These are phyloP conservation scores for Kodamaea fungicola DNA, from an alignment of 1,139 yeast genomes.

Conservation along the genomic window DNA sequence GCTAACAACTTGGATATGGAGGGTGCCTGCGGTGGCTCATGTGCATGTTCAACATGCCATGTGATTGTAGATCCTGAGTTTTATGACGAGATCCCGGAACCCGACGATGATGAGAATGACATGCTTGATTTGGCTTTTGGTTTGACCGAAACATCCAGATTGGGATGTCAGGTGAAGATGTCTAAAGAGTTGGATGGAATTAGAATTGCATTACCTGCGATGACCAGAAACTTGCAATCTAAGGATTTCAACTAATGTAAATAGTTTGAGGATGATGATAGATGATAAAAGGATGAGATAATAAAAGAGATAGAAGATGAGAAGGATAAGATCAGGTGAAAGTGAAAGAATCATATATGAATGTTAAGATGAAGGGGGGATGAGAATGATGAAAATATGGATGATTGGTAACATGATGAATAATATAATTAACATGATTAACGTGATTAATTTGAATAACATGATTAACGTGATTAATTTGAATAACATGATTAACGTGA, in stretches of 20 bases:
- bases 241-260: constrained; percentile 52
- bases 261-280: no score
- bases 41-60: constrained; percentile 98
- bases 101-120: constrained; percentile 96
- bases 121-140: constrained; percentile 98
- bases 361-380: no score
- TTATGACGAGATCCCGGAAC: constrained; percentile 89
- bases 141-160: constrained; percentile 88
- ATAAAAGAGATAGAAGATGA: no score
- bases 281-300: no score
- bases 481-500: no score
- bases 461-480: no score
- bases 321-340: no score
- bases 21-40: constrained; percentile 98
- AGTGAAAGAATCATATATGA: no score
- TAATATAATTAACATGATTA: no score
- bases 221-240: constrained; percentile 88
- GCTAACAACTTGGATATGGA: constrained; percentile 93
- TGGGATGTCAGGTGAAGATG: constrained; percentile 94
- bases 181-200: constrained; percentile 86
- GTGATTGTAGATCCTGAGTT: constrained; percentile 92
- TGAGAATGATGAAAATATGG: no score
- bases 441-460: no score
- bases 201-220: constrained; percentile 94
- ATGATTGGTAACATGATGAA: no score